Evolutionary conservation across 148 eudicot genomes (phyloP), one percentile per base, ranked within the genome.

Genomic region (Bassia scoparia): DNA sequence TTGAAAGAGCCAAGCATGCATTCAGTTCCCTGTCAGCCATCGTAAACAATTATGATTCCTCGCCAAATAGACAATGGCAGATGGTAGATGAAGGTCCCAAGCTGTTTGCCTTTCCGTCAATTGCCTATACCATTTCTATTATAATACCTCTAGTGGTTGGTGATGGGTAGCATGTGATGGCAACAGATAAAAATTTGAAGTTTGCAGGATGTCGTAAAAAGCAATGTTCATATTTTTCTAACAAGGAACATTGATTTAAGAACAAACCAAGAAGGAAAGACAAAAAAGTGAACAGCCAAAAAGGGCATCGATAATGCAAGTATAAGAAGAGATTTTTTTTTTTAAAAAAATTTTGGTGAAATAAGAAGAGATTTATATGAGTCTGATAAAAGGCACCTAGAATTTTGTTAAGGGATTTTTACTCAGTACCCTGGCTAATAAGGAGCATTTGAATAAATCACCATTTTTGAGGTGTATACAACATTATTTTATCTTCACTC

Each of bases 1-100:
- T 79, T 83, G 66, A 81, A 78, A 74, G 85, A 83, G 73, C 89
- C 87, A 81, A 87, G 81, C 59, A 81, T 56, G 82, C 89, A 89
- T 79, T 80, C 84, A 71, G 68, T 76, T 48, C 68, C 89, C 95
- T 89, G 87, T 66, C 76, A 83, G 78, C 67, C 83, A 87, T 68
- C 78, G 44, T 74, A 81, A 74, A 78, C 74, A 59, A 69, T 73
- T 41, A 73, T 30, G 44, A 53, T 34, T 43, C 38, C 35, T 38
- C 37, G 26, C 21, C 50, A 38, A 34, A 72, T 20, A 74, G 66
- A 75, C 30, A 16, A 68, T 27, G 49, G 35, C 37, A 30, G 41
- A 52, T 64, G 58, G 68, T 66, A 61, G 67, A 58, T 48, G 68
- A 78, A 73, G 68, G 68, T 70, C 65, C 79, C 71, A 38, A 38